Percentiles rank a stretch among this genome's conserved stretches.
Evolutionary conservation across 2,329 filamentous ascomycete genomes (phyloP).

Genomic region (Aspergillus ibericus): DNA sequence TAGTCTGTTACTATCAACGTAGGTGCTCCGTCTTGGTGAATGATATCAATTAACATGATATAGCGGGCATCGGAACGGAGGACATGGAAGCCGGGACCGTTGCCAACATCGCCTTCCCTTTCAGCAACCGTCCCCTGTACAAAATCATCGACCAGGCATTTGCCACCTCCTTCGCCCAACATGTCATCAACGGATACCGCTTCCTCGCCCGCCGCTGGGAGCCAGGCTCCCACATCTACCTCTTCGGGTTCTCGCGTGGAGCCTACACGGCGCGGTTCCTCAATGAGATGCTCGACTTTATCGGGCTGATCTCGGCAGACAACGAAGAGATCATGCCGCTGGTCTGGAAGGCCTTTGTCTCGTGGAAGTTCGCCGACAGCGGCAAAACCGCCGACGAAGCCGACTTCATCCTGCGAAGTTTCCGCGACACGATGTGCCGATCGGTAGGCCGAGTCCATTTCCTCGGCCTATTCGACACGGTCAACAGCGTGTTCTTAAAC

Average conservation of each 20-base stretch:
- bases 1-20: conserved; percentile 26
- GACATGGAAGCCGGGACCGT: conserved; percentile 14
- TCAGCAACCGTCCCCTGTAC: conserved; percentile 6
- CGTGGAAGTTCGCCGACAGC: conserved; percentile 17
- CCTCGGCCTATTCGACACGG: conserved; percentile 28
- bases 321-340: conserved; percentile 24
- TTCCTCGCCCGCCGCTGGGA: conserved; percentile 22
- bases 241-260: conserved; percentile 28
- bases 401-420: conserved; percentile 4
- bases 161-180: conserved; percentile 20
- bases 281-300: conserved; percentile 24
- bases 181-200: conserved; percentile 22
- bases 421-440: conserved; percentile 22
- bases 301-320: conserved; percentile 20
- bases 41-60: neutral
- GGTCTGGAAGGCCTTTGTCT: conserved; percentile 18
- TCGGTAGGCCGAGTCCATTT: conserved; percentile 20
- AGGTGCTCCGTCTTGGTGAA: neutral
- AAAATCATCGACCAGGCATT: conserved; percentile 17
- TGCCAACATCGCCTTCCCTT: conserved; percentile 14
- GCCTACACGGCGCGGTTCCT: conserved; percentile 27
- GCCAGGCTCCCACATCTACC: conserved; percentile 19
- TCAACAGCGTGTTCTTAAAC: conserved; percentile 26
- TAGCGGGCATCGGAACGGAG: conserved; percentile 21
- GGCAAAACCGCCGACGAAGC: conserved; percentile 5